phyloP scores from a whole-genome alignment of 2,329 filamentous ascomycete species.

The Penicillium vulpinum region DNA sequence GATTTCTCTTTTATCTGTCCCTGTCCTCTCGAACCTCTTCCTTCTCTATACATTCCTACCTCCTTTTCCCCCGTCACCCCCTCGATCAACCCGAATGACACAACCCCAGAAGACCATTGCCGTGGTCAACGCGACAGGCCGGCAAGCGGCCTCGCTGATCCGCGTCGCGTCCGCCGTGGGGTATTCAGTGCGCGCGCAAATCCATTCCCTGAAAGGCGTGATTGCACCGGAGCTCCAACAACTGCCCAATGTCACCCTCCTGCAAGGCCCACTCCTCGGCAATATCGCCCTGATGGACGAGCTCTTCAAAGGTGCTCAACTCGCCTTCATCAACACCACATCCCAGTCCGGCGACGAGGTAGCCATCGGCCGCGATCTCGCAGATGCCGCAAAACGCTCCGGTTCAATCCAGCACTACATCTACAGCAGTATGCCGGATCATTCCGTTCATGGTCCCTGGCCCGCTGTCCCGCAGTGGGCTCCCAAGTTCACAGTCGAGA shows the following conservation, averaged over 20 bases:
- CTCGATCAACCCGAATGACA: slow-evolving; percentile 36
- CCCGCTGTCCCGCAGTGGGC: slow-evolving; percentile 87
- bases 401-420: slow-evolving; percentile 82
- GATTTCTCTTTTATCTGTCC: slow-evolving; percentile 22
- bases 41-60: slow-evolving; percentile 1
- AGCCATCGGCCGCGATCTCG: slow-evolving; percentile 81
- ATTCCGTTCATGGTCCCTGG: slow-evolving; percentile 79
- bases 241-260: slow-evolving; percentile 76
- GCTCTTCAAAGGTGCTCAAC: slow-evolving; percentile 78
- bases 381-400: slow-evolving; percentile 81
- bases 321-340: slow-evolving; percentile 97
- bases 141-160: slow-evolving; percentile 93
- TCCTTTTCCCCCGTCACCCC: slow-evolving; percentile 1
- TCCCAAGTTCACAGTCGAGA: slow-evolving; percentile 87
- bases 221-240: slow-evolving; percentile 82
- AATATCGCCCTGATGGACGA: slow-evolving; percentile 71
- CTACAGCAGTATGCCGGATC: slow-evolving; percentile 97
- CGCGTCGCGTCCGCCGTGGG: slow-evolving; percentile 91
- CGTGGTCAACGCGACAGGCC: slow-evolving; percentile 92
- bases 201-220: slow-evolving; percentile 81
- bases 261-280: slow-evolving; percentile 67
- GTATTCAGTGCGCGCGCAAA: slow-evolving; percentile 88
- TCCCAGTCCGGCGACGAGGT: slow-evolving; percentile 90
- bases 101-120: slow-evolving; percentile 74
- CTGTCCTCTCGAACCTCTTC: slow-evolving; percentile 7